Evolutionary conservation across 2,329 filamentous ascomycete species (phyloP), one percentile per base, ranked within the genome.

Genomic region (Davidsoniella eucalypti): DNA sequence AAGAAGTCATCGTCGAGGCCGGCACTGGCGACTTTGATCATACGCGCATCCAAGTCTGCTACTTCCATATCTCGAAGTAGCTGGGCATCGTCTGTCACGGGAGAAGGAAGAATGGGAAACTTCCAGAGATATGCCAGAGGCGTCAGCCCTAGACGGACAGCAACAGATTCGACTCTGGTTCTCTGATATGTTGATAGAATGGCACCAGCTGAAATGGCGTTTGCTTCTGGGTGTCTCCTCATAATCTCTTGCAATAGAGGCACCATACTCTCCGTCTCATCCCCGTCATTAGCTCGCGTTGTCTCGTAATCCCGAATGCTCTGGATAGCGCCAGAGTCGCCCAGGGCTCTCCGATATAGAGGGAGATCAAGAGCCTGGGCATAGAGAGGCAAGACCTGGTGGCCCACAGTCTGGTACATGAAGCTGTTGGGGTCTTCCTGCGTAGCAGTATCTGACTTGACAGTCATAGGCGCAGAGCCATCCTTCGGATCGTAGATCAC

Each of bases 341-440:
- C 61, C 57, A 96, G 95, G 49, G 78, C 69, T 57, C 81, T 76
- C 17, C 92, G 80, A 64, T 92, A 95, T 2, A 98, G 71, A 21
- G 90, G 90, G 33, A 96, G 71, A 0, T 73, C 78, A 1, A 94
- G 79, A 33, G 86, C 87, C 44, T 75, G 65, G 54, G 81, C 80
- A 62, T 95, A 96, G 14, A 94, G 73, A 2, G 88, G 87, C 52
- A 96, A 82, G 16, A 95, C 70, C 52, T 78, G 74, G 65, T 96
- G 87, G 10, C 92, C 92, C 54, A 95, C 85, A 2, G 92, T 98
- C 69, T 98, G 92, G 70, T 96, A 98, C 92, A 98, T 98, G 78
- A 92, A 96, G 68, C 88, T 95, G 65, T 98, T 87, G 58, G 94
- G 73, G 63, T 96, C 68, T 44, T 59, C 62, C 44, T 69, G 61